Evolutionary conservation across 768 basidiomycete species (phyloP), one percentile per base, ranked within the genome.

Genomic region (Phaeolepiota aurea): DNA sequence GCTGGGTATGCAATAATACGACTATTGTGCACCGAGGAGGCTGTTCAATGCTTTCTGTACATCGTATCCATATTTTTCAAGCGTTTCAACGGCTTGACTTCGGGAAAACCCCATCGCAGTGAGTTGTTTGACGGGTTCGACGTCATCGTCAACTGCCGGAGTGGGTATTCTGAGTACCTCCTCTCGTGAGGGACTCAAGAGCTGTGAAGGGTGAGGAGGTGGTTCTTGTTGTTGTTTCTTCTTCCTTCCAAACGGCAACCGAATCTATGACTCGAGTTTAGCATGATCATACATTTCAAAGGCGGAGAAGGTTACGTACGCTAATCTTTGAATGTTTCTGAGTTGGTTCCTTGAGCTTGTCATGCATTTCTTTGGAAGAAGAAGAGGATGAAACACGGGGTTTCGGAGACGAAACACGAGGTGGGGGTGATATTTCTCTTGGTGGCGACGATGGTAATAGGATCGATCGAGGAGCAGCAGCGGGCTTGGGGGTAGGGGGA

Each of bases 71-170:
- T 85, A 69, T 43, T 75, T 79, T 59, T 94, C 93, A 4, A 98
- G 68, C 10, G 93, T 90, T 10, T 72, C 72, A 4, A 97, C 76
- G 0, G 89, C 87, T 55, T 92, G 81, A 12, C 66, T 59, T 31
- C 93, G 76, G 46, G 74, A 81, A 68, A 98, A 97, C 18, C 94
- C 94, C 92, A 97, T 96, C 14, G 72, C 74, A 35, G 79, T 79
- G 30, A 98, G 65, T 54, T 85, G 80, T 53, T 80, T 86, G 15
- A 92, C 84, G 1, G 80, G 65, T 46, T 81, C 79, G 10, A 80
- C 77, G 43, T 91, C 86, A 47, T 85, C 85, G 20, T 79, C 80
- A 10, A 68, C 66, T 10, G 72, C 72, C 1, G 82, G 76, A 2
- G 79, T 73, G 7, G 49, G 45, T 3, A 52, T 58, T 28, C 69